Percentiles rank a stretch among this genome's conserved stretches.
phyloP scores from a whole-genome alignment of 345 rosid species.

The Gynandropsis gynandra region DNA sequence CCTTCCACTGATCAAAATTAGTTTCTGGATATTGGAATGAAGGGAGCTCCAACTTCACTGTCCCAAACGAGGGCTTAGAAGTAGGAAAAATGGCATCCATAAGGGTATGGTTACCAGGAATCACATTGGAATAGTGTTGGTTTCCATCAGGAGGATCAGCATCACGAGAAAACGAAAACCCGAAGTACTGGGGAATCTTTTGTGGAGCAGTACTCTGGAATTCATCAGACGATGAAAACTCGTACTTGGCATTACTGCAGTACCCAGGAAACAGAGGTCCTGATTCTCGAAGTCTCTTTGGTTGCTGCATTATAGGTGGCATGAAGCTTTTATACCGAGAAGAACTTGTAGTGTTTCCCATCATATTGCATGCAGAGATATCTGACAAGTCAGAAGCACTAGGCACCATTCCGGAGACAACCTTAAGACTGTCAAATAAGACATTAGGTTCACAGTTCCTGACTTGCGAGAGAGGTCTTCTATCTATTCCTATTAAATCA shows the following conservation, averaged over 20 bases:
- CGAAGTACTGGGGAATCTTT: conserved; percentile 40
- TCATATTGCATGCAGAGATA: conserved; percentile 45
- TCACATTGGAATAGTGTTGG: conserved; percentile 42
- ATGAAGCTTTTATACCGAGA: conserved; percentile 50
- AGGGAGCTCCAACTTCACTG: conserved; percentile 99
- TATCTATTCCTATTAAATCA: conserved; percentile 29
- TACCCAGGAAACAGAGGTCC: conserved; percentile 38
- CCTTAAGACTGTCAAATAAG: conserved; percentile 57
- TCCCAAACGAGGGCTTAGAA: conserved; percentile 69
- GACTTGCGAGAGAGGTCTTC: conserved; percentile 46
- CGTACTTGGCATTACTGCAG: conserved; percentile 39
- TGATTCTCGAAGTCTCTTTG: conserved; percentile 58
- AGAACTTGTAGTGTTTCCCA: conserved; percentile 46
- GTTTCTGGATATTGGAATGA: conserved; percentile 97
- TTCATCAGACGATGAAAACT: conserved; percentile 40
- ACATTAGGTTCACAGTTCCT: conserved; percentile 54
- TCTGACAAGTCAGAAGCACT: conserved; percentile 59
- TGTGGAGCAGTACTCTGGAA: conserved; percentile 38
- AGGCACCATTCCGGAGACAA: conserved; percentile 41
- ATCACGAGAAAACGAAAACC: conserved; percentile 41
- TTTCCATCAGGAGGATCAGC: conserved; percentile 42
- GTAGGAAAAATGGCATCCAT: conserved; percentile 78
- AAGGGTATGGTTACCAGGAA: conserved; percentile 73
- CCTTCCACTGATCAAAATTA: conserved; percentile 69
- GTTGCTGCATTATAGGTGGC: conserved; percentile 43